Conservation (phyloP, 2,329 filamentous ascomycete species). For the Leptographium procerum region DNA sequence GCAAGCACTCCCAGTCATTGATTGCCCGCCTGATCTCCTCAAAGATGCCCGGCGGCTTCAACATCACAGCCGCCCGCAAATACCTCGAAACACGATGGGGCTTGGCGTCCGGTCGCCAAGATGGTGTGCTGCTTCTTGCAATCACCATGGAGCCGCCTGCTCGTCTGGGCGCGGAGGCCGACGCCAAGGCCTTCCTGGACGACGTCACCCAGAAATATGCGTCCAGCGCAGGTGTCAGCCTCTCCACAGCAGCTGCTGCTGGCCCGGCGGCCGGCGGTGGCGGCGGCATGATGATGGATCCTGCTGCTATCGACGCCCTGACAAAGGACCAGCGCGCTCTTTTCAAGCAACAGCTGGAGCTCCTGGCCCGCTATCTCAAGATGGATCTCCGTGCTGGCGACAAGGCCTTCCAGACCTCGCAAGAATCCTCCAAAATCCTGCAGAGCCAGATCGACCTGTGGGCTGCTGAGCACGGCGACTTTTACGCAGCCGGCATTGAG, state of each 20-base stretch:
- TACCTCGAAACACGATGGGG: constrained; percentile 94
- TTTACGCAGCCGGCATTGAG: constrained; percentile 90
- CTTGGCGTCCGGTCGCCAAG: constrained; percentile 73
- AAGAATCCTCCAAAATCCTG: constrained; percentile 76
- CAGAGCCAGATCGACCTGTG: constrained; percentile 92
- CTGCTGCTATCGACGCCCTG: constrained; percentile 87
- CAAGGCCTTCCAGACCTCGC: constrained; percentile 76
- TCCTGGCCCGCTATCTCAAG: constrained; percentile 91
- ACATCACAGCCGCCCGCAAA: constrained; percentile 91
- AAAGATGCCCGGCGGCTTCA: constrained; percentile 99
- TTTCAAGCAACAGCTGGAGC: constrained; percentile 96
- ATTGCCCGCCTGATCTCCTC: constrained; percentile 93
- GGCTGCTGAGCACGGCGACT: constrained; percentile 90
- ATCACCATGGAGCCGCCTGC: constrained; percentile 87
- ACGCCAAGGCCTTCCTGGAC: constrained; percentile 89
- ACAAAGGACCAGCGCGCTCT: constrained; percentile 93
- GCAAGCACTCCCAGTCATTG: constrained; percentile 89
- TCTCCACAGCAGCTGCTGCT: constrained; percentile 65
- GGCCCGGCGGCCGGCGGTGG: constrained; percentile 60
- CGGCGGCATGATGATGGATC: constrained; percentile 99
- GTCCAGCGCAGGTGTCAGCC: constrained; percentile 65
- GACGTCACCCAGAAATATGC: constrained; percentile 86
- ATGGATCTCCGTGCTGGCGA: constrained; percentile 94
- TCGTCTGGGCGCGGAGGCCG: constrained; percentile 77
- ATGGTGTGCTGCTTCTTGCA: constrained; percentile 77